These are phyloP conservation scores for Piper longum DNA, from an alignment of 164 flowering plant species.

Conservation along the genomic window DNA sequence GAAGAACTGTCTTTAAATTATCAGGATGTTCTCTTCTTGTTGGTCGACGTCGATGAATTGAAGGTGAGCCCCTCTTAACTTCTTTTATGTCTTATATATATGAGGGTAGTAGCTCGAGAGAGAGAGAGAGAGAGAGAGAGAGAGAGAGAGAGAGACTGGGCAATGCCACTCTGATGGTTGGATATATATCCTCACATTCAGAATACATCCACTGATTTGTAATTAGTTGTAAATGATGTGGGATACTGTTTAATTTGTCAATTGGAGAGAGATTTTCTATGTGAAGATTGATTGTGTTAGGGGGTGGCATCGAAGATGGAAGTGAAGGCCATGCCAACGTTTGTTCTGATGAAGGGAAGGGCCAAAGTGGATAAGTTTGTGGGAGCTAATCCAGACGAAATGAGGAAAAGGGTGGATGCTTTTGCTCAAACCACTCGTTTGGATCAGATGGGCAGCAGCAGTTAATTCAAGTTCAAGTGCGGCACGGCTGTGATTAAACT, in stretches of 20 bases:
- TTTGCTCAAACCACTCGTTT: slow-evolving; percentile 28
- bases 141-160: too few species aligned
- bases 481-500: not conserved
- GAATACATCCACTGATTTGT: too few species aligned
- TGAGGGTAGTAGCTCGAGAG: too few species aligned
- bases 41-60: slow-evolving; percentile 59
- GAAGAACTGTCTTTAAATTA: slow-evolving; percentile 37
- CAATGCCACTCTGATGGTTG: too few species aligned
- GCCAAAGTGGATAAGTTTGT: slow-evolving; percentile 44
- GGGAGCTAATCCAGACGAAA: slow-evolving; percentile 75
- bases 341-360: slow-evolving; percentile 48
- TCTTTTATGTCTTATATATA: too few species aligned
- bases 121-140: too few species aligned
- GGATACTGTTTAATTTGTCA: too few species aligned
- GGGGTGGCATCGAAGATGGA: slow-evolving; percentile 46
- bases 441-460: not conserved
- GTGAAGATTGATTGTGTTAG: slow-evolving; percentile 9
- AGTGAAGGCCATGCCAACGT: slow-evolving; percentile 74
- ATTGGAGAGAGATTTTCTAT: not conserved
- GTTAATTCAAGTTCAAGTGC: not conserved
- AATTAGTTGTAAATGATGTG: too few species aligned
- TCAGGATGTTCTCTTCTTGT: slow-evolving; percentile 42
- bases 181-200: too few species aligned
- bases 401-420: slow-evolving; percentile 41
- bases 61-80: slow-evolving; percentile 24